Evolutionary conservation across 331 rosid genomes (phyloP), one percentile per base, ranked within the genome.

Genomic region (Malus hybrid): DNA sequence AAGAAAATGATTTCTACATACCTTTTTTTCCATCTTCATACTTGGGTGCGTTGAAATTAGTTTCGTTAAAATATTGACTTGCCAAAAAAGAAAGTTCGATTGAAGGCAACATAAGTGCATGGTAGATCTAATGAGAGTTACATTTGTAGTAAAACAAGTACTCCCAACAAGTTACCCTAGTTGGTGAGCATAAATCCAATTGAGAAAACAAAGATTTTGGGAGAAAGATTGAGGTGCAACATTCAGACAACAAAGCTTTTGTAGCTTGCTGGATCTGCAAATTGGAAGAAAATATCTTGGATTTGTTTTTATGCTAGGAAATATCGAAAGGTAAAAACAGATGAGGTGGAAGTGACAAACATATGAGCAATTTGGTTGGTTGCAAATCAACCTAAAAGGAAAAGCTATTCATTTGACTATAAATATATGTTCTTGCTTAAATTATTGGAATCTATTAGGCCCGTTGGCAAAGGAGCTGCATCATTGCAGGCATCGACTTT

Each of bases 401-500:
- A 67, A 22, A 59, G 76, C 67, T 72, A 59, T 55, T 20, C 72
- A 50, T 31, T 44, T 4, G 5, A 54, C 33, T 59, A 24, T 59
- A 36, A 60, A 24, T 39, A 68, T 12, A 69, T 27, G 86, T 62
- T 67, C 18, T 29, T 76, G 72, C 70, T 79, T 44, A 77, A 44
- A 44, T 70, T 70, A 44, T 66, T 71, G 81, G 87, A 86, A 81
- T 78, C 81, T 71, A 7, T 64, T 55, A 48, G 54, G 71, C 57
- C 79, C 78, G 79, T 75, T 73, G 74, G 79, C 69, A 56, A 19
- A 5, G 27, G 70, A 79, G 82, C 65, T 76, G 79, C 72, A 78
- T 85, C 77, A 80, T 80, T 82, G 78, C 76, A 74, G 77, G 80
- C 79, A 67, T 77, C 72, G 64, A 61, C 84, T 75, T 75, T 66